A percentile compares a stretch with the other conserved stretches of the same genome.
These are phyloP conservation scores for Kwoniella bestiolae DNA, from an alignment of 768 basidiomycete species.

Conservation along the genomic window DNA sequence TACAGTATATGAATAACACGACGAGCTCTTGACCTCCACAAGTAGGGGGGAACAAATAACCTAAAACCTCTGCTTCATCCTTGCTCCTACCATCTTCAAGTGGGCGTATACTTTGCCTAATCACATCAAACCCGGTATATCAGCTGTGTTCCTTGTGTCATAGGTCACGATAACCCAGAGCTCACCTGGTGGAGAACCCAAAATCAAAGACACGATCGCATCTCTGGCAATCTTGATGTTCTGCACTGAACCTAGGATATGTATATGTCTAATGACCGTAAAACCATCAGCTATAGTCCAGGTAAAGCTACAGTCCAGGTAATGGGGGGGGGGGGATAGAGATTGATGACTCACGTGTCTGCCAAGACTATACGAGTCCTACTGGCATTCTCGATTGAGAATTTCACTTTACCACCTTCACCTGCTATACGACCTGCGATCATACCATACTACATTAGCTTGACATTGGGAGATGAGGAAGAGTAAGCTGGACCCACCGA, in stretches of 20 bases:
- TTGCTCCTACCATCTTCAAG: constrained; percentile 83
- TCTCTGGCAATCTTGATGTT: constrained; percentile 98
- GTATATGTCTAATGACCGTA: constrained; percentile 74
- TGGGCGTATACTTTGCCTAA: constrained; percentile 69
- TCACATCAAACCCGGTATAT: constrained; percentile 17
- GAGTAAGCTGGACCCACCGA: constrained; percentile 63
- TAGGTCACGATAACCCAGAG: constrained; percentile 60
- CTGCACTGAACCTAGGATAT: constrained; percentile 97
- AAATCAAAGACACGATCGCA: constrained; percentile 90
- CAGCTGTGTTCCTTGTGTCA: background rate
- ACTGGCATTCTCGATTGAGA: constrained; percentile 96
- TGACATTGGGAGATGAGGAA: background rate
- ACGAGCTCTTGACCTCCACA: no score
- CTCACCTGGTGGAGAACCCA: constrained; percentile 93
- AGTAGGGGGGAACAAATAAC: background rate
- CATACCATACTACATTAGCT: background rate
- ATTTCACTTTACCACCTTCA: constrained; percentile 97
- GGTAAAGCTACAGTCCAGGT: no score
- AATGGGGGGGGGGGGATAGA: background rate
- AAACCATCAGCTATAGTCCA: constrained; percentile 5
- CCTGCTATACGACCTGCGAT: constrained; percentile 89
- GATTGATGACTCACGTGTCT: constrained; percentile 76
- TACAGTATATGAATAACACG: background rate
- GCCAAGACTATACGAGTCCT: constrained; percentile 97
- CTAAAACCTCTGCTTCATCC: constrained; percentile 87